Evolutionary conservation across 306 rosid species (phyloP), one percentile per base, ranked within the genome.

Genomic region (Citrullus mucosospermus): DNA sequence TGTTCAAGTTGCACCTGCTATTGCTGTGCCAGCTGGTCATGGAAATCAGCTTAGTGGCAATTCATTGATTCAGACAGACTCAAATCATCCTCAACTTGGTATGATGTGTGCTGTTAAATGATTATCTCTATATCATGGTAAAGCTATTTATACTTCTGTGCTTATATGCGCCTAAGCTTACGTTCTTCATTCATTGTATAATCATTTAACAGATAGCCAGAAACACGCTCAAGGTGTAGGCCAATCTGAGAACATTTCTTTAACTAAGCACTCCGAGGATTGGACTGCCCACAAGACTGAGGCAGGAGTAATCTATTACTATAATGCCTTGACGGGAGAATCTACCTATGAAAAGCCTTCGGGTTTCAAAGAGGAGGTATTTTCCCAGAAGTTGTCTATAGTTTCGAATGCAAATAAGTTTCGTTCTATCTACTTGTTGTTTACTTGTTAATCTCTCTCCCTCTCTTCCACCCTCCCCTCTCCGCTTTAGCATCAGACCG

Each of bases 231-330:
- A 76, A 79, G 91, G 85, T 59, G 83, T 39, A 78, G 84, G 78
- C n/a, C 39, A 62, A 3, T 87, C 83, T 46, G 78, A 69, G 67
- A 83, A 71, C 66, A 80, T 61, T 78, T 78, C 82, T 78, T 76
- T 81, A 41, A 84, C 44, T 81, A 92, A 92, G 77, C 90, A 85
- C 43, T 76, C 85, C 38, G 97, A 91, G 80, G 87, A 97, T 76
- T 95, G 99, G 99, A 88, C 97, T 72, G 92, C 97, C 39, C 99
- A 92, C 86, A 95, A 90, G 85, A 84, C 90, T 67, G 99, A 92
- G 78, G 75, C 89, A 17, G 99, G 97, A 81, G 80, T 88, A 73
- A 84, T 92, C 43, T 95, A 95, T 88, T 95, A 95, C 80, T 95
- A 95, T 82, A 95, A 95, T 88, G 91, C 96, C 12, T 53, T 86